Conservation (phyloP, 805 yeast genomes). For the Kodamaea restingae region DNA sequence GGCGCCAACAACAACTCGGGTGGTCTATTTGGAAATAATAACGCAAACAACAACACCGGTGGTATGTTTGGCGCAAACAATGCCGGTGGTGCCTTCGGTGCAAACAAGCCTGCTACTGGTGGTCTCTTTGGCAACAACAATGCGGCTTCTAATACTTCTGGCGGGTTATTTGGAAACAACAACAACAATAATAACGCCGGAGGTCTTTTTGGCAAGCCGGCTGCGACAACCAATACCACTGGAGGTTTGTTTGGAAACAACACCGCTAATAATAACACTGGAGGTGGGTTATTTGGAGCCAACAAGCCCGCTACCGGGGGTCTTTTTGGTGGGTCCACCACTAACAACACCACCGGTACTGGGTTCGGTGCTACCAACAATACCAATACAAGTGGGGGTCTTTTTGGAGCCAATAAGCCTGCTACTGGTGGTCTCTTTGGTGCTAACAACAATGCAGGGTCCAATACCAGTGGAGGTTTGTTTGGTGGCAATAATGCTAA, state of each 20-base stretch:
- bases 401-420: slow-evolving; percentile 14
- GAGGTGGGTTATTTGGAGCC: slow-evolving; percentile 18
- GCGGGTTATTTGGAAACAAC: slow-evolving; percentile 25
- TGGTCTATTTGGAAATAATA: slow-evolving; percentile 19
- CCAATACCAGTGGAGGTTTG: slow-evolving; percentile 9
- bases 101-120: slow-evolving; percentile 22
- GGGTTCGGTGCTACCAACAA: slow-evolving; percentile 7
- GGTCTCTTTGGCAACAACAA: slow-evolving; percentile 44
- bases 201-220: slow-evolving; percentile 15
- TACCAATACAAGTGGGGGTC: slow-evolving; percentile 13
- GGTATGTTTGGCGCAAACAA: slow-evolving; percentile 38
- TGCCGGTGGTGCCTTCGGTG: slow-evolving; percentile 19
- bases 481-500: slow-evolving; percentile 13
- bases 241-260: slow-evolving; percentile 26
- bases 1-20: slow-evolving; percentile 14
- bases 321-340: slow-evolving; percentile 12
- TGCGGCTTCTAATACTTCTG: slow-evolving; percentile 22
- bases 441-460: slow-evolving; percentile 9
- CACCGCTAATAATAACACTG: slow-evolving; percentile 5
- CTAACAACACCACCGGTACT: slow-evolving; percentile 15
- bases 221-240: slow-evolving; percentile 9
- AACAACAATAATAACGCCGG: slow-evolving; percentile 14
- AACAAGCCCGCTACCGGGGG: slow-evolving; percentile 11
- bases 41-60: slow-evolving; percentile 31
- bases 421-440: slow-evolving; percentile 23